Evolutionary conservation across 768 basidiomycete genomes (phyloP).

Genomic region (Agaricus blazei): DNA sequence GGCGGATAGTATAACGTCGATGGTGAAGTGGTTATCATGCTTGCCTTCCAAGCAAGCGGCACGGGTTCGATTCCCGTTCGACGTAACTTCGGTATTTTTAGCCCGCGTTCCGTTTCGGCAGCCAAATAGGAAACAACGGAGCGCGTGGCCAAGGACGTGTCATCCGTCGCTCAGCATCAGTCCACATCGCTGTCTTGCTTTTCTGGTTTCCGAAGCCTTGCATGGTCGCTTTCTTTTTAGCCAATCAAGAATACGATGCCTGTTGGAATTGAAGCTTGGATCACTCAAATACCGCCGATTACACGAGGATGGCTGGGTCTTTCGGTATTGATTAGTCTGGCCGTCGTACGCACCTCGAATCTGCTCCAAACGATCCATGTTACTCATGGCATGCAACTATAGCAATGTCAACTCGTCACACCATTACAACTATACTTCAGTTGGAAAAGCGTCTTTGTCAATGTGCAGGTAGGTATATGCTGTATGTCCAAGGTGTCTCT

Average conservation of each 20-base stretch:
- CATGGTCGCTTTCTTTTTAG: too few relatives aligned
- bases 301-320: slow-evolving; percentile 83
- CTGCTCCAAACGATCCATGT: neutral
- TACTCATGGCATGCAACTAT: neutral
- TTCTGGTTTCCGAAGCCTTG: too few relatives aligned
- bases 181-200: too few relatives aligned
- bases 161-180: neutral
- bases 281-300: slow-evolving; percentile 86
- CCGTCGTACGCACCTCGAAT: slow-evolving; percentile 65
- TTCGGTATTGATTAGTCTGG: slow-evolving; percentile 74
- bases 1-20: neutral
- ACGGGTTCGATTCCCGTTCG: slow-evolving; percentile 76
- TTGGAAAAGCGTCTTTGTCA: slow-evolving; percentile 76
- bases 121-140: neutral
- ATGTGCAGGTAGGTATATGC: slow-evolving; percentile 57
- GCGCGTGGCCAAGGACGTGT: slow-evolving; percentile 2
- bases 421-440: slow-evolving; percentile 93
- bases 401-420: slow-evolving; percentile 93
- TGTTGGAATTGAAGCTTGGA: slow-evolving; percentile 86
- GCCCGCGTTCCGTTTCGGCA: neutral
- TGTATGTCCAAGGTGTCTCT: neutral
- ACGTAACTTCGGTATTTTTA: slow-evolving; percentile 31
- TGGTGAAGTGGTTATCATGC: slow-evolving; percentile 83
- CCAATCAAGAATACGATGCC: slow-evolving; percentile 42
- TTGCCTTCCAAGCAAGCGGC: slow-evolving; percentile 84